Evolutionary conservation across 2,329 filamentous ascomycete genomes (phyloP), one percentile per base, ranked within the genome.

Genomic region (Graphilbum sp.): DNA sequence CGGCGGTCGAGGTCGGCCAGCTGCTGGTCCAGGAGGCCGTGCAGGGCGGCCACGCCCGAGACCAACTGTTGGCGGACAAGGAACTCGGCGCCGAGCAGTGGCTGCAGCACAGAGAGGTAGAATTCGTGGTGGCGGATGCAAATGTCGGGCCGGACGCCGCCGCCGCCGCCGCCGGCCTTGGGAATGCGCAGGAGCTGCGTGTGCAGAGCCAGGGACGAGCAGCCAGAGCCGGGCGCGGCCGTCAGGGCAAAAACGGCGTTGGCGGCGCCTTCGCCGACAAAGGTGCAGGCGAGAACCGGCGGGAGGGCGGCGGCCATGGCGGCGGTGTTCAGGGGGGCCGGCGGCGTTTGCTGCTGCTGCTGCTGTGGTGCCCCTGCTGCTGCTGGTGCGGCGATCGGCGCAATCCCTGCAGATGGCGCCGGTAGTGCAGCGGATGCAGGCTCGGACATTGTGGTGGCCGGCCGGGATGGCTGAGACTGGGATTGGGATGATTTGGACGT

Each of bases 261-360:
- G 38, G 83, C 81, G 19, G 79, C 76, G 19, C 82, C 83, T 54
- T 90, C 82, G 20, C 66, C 69, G 18, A 74, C 56, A 41, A 44
- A 46, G 1, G 29, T 27, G 32, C 42, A 72, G 59, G 36, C 47
- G 45, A 37, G 38, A 13, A 20, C 36, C 1, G 40, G 19, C 12
- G 44, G 43, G 19, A 46, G 27, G 16, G 21, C 31, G 34, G 38
- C 25, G n/a, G 42, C 19, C 46, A 34, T 45, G 10, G 43, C 41
- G 17, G 18, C 11, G 18, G 17, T 19, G n/a, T n/a, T n/a, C n/a
- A 17, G 17, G 4, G 17, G 31, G 11, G 17, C 3, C n/a, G n/a
- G n/a, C n/a, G n/a, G n/a, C n/a, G n/a, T n/a, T n/a, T 29, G 27
- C 6, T 29, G 27, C 7, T 13, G 27, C 23, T 7, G 27, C 27